Conservation (phyloP, 2,329 filamentous ascomycete species). For the Aurifilum marmelostoma region DNA sequence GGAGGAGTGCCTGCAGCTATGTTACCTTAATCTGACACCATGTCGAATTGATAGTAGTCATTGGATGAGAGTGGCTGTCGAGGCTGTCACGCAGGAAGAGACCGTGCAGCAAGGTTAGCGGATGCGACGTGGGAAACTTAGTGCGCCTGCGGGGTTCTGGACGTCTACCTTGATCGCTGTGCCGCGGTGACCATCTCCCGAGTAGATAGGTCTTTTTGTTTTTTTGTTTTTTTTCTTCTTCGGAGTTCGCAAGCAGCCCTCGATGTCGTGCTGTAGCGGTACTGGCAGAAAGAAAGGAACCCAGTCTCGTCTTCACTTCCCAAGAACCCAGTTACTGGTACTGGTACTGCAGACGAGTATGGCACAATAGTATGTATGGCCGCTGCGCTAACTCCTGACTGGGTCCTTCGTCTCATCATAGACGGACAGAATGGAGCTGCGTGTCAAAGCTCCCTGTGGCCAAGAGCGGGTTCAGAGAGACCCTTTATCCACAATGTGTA, state of each 20-base stretch:
- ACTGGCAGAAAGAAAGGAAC: neutral
- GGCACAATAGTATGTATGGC: neutral
- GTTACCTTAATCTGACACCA: neutral
- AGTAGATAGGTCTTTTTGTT: neutral
- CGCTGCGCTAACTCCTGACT: slow-evolving; percentile 6
- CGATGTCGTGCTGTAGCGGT: neutral
- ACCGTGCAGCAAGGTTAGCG: slow-evolving; percentile 1
- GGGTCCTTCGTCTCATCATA: slow-evolving; percentile 7
- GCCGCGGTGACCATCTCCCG: neutral
- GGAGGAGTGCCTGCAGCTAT: slow-evolving; percentile 6
- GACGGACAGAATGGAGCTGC: neutral
- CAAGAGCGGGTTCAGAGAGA: neutral
- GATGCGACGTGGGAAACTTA: neutral
- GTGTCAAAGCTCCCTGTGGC: neutral
- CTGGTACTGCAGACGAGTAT: neutral
- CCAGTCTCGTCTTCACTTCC: neutral
- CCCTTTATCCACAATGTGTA: neutral
- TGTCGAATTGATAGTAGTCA: neutral
- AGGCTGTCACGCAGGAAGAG: slow-evolving; percentile 1
- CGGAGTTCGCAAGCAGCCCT: neutral
- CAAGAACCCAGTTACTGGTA: neutral
- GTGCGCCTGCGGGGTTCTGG: neutral
- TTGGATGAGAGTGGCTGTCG: neutral
- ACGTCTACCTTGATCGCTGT: neutral
- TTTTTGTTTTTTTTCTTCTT: too few species aligned